Evolutionary conservation across 1,284 basidiomycete species (phyloP), one percentile per base, ranked within the genome.

Genomic region (Baeospora myosura): DNA sequence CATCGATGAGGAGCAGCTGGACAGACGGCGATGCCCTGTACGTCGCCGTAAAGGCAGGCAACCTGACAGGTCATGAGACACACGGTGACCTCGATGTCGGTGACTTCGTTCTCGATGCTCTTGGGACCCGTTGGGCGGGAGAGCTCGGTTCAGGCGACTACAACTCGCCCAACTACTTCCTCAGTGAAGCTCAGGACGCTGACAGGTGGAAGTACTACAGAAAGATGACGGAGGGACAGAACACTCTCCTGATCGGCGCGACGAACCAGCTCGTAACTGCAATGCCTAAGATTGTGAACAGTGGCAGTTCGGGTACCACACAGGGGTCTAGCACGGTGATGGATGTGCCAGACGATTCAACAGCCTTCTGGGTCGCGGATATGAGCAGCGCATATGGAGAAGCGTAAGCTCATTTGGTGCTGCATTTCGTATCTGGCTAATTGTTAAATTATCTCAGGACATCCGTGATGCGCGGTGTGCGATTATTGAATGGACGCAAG

Each of bases 211-310:
- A 74, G 48, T 96, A 94, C 66, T 99, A 96, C 75, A 81, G 94
- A 60, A 98, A 95, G 74, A 78, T 82, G 61, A 97, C 94, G 1
- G 88, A 94, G 63, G 95, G 95, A 10, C 96, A 99, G 69, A 99
- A 98, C 73, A 93, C 91, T 2, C 74, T 99, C 49, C 55, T 94
- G 41, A 74, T 97, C 52, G 77, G 79, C 61, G 64, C 72, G 49
- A 58, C 65, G 35, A 98, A 98, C 68, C 94, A 98, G 67, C 72
- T 82, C 47, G 81, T 96, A 37, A 60, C 59, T 25, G 86, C 84
- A 22, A 71, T 74, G 10, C 91, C 94, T 0, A 73, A 68, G 17
- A 67, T 72, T 25, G 58, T 69, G 12, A 66, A 60, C 1, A 65
- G 76, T 54, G 80, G 66, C 21, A 65, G 74, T 3, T 71, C 87